Conservation (phyloP, 2,329 filamentous ascomycete genomes). For the Kalaharituber pfeilii region DNA sequence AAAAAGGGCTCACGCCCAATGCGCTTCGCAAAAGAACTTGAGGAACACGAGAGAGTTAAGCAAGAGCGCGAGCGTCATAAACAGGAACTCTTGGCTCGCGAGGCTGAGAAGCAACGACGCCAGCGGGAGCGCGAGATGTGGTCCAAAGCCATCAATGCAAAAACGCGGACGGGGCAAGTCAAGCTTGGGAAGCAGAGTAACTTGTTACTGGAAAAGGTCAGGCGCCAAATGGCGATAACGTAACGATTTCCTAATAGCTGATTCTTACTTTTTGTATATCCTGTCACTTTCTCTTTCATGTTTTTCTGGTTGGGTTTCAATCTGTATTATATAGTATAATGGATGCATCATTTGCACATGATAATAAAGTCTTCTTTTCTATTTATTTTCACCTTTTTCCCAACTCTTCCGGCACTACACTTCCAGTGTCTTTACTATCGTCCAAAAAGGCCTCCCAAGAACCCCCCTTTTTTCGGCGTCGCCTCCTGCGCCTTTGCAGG, state of each 20-base stretch:
- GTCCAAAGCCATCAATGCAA: conserved; percentile 38
- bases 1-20: not conserved
- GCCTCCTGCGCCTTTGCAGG: conserved; percentile 13
- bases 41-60: conserved; percentile 36
- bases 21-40: conserved; percentile 43
- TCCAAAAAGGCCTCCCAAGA: conserved; percentile 20
- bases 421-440: conserved; percentile 12
- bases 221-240: conserved; percentile 41
- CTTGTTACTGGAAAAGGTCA: conserved; percentile 59
- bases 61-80: conserved; percentile 46
- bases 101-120: conserved; percentile 47
- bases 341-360: no score
- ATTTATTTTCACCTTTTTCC: not conserved
- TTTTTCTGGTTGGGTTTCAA: no score
- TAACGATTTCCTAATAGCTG: not conserved
- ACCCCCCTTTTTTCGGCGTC: conserved; percentile 16
- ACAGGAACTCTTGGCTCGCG: conserved; percentile 44
- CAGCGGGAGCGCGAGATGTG: conserved; percentile 46
- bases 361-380: no score
- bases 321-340: not conserved
- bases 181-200: conserved; percentile 69
- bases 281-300: not conserved
- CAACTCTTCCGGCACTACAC: not conserved
- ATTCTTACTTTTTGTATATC: not conserved
- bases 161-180: conserved; percentile 48